phyloP scores from a whole-genome alignment of 192 early-diverging fungal genomes.

The Backusella sp. region DNA sequence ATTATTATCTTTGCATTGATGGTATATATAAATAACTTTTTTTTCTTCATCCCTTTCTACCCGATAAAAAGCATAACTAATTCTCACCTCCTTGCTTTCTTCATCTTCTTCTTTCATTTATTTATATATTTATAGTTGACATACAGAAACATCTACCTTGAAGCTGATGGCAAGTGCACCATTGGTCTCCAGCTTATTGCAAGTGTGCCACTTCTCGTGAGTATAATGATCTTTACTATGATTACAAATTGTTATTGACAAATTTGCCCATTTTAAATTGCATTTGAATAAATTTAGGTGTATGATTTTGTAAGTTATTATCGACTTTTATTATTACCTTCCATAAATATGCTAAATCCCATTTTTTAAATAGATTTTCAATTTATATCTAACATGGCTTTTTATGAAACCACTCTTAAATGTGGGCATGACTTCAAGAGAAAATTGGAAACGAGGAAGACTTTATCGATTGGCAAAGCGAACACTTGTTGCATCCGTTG shows the following conservation, averaged over 20 bases:
- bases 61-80: not conserved
- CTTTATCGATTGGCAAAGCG: constrained; percentile 41
- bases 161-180: constrained; percentile 25
- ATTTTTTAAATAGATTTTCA: constrained; percentile 26
- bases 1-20: constrained; percentile 38
- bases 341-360: not conserved
- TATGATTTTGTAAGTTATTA: constrained; percentile 36
- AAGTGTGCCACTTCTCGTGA: constrained; percentile 40
- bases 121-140: constrained; percentile 19
- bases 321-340: not conserved
- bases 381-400: constrained; percentile 36
- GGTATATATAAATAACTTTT: constrained; percentile 17
- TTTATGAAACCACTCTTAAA: constrained; percentile 34
- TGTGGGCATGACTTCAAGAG: constrained; percentile 12
- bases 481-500: constrained; percentile 43
- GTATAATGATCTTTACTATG: not conserved
- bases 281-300: constrained; percentile 8
- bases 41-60: not conserved
- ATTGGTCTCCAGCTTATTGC: constrained; percentile 33
- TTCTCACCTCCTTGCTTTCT: not conserved
- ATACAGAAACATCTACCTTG: constrained; percentile 28
- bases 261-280: not conserved
- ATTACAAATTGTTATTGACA: not conserved
- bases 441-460: constrained; percentile 26
- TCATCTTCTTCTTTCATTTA: too few species aligned